Evolutionary conservation across 345 rosid species (phyloP), one percentile per base, ranked within the genome.

Genomic region (Psidium friedrichsthalianum): DNA sequence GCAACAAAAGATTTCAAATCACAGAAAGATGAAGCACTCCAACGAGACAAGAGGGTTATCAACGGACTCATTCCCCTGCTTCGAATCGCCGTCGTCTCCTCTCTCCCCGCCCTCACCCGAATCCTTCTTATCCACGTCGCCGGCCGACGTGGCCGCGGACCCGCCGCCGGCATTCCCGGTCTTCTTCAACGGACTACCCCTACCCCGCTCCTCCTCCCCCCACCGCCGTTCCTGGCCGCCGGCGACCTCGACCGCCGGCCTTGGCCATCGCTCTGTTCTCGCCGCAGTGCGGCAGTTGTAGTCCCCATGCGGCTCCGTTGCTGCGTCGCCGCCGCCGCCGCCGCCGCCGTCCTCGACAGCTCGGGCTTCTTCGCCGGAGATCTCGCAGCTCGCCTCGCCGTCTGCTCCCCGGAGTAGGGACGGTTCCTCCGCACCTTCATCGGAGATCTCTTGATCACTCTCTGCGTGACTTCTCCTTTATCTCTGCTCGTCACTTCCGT

Each of bases 1-100:
- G 22, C 84, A 36, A 82, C 42, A 25, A 2, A 82, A 54, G 22
- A 54, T 24, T 42, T 42, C 56, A 16, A 16, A 85, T 90, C 85
- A 95, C 87, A 95, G 89, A 86, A 93, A 94, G 82, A 95, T 95
- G 89, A 94, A 95, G 87, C 98, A 93, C 86, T 94, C 95, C 89
- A 94, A 87, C 5, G 97, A 91, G 74, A 93, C 95, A 14, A 87
- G 90, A 58, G 96, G 94, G 84, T 94, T 93, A 6, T 91, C 94
- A 12, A 94, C 54, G 76, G 92, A 89, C 86, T 91, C 96, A 1
- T 32, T 91, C 36, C 76, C 85, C 85, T 80, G 82, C 87, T 86
- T 84, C 76, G 53, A 69, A 49, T 85, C 91, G 84, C 81, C 82
- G 54, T 82, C 88, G 87, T 82, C 82, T 83, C 69, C 24, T 36